Base-by-base conservation (phyloP, 2,329 filamentous ascomycete species). In the Venturia carpophila region DNA sequence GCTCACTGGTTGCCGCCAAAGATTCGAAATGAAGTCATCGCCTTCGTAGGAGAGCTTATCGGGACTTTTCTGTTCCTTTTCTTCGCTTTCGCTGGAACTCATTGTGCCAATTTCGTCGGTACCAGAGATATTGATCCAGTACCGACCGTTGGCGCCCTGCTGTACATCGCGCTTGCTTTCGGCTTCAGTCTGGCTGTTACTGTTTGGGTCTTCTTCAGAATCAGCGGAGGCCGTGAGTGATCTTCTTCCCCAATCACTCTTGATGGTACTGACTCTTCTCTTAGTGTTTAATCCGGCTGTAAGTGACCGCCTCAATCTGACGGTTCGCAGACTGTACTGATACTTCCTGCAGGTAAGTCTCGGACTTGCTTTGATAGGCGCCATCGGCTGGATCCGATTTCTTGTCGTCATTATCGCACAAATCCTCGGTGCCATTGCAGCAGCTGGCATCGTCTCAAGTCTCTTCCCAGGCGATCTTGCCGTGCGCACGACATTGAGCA, bases 341-440 rank as follows among this genome's bases (percentile, higher is more conserved):
- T 17, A 10, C 43, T 27, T n/a, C 5, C 5, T 15, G 45, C 63
- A 77, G 71, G 79, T 82, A 34, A 79, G 79, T 0, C 69, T 82
- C 27, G 79, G 77, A n/a, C 72, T 82, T 70, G 76, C 74, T 39
- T 68, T 82, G 61, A 76, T 80, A 63, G 80, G 80, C 62, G 79
- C 78, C 7, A 70, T 81, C n/a, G 71, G 72, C 39, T 81, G 78
- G 78, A 37, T 75, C 45, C 76, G 79, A 56, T 79, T 74, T 17
- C 66, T 67, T 27, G 67, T 81, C 37, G 73, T 80, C 67, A 75
- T 80, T 65, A 66, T 80, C 66, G 70, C 78, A 3, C 79, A 82
- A 70, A 69, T 82, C 1, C 68, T 79, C 19, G 79, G 75, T 45
- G 76, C 73, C 52, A 79, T 82, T 63, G 70, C 76, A 19, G 75